Conservation (phyloP, 140 eudicot genomes). For the Anethum foeniculum region DNA sequence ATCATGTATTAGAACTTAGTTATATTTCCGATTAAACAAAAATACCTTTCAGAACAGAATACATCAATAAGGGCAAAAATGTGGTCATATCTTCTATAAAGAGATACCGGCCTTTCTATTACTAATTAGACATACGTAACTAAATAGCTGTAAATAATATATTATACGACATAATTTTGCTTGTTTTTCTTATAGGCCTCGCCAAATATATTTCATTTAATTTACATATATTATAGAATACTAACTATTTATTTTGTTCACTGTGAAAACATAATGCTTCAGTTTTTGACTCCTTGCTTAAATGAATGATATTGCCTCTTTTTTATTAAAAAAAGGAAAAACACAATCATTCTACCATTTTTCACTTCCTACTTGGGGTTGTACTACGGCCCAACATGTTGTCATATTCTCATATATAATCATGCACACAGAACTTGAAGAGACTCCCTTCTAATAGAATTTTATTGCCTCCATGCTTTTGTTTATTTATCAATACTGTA, state of each 20-base stretch:
- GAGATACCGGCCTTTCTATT: background rate
- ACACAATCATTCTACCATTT: background rate
- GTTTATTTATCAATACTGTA: background rate
- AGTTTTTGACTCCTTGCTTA: background rate
- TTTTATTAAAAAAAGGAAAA: background rate
- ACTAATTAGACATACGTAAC: background rate
- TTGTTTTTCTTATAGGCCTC: background rate
- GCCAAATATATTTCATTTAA: background rate
- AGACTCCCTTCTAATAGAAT: background rate
- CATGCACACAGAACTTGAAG: background rate
- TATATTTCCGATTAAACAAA: background rate
- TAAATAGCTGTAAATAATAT: background rate
- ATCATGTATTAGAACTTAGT: slow-evolving; percentile 29
- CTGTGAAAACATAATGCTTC: background rate
- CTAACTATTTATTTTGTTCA: background rate
- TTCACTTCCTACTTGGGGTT: background rate
- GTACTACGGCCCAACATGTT: background rate
- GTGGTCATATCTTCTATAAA: background rate
- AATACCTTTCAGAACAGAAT: background rate
- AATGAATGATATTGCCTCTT: background rate
- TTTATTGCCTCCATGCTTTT: background rate
- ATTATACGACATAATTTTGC: background rate
- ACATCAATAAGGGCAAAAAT: background rate
- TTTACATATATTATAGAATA: background rate
- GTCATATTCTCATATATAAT: background rate